Conservation (phyloP, 441 rosid species). For the Geranium incanum region DNA sequence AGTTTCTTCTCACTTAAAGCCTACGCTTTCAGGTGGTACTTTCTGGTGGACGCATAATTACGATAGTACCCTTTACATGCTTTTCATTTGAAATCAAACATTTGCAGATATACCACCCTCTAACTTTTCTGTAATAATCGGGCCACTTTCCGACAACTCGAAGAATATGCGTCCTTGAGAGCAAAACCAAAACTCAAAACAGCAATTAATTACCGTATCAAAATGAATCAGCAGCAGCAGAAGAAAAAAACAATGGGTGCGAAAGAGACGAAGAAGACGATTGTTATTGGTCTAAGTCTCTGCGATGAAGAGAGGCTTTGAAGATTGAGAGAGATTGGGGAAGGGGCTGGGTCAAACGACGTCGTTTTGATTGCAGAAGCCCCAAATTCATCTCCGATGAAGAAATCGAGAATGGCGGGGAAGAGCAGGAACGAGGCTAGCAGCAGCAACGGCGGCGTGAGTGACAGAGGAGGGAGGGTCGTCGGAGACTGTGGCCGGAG, state of each 20-base stretch:
- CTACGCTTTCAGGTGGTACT: slow-evolving; percentile 25
- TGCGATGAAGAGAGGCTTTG: background rate
- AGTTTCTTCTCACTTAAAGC: slow-evolving; percentile 32
- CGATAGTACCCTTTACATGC: slow-evolving; percentile 23
- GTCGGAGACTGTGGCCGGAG: slow-evolving; percentile 52
- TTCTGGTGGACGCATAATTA: slow-evolving; percentile 24
- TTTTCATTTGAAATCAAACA: no score
- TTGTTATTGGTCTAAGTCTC: background rate
- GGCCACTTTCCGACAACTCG: no score
- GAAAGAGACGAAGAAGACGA: background rate
- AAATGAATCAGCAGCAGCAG: no score
- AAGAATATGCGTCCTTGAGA: no score
- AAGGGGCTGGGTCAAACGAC: background rate
- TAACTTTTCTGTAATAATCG: no score
- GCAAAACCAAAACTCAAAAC: no score
- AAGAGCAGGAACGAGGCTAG: slow-evolving; percentile 46
- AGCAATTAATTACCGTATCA: no score
- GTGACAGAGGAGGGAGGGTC: slow-evolving; percentile 28
- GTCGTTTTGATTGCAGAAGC: background rate
- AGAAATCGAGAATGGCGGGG: slow-evolving; percentile 22
- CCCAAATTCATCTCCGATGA: background rate
- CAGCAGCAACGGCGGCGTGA: slow-evolving; percentile 43
- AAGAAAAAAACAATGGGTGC: background rate
- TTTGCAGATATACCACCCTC: no score
- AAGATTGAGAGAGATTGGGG: background rate